phyloP scores from a whole-genome alignment of 2,329 filamentous ascomycete genomes.

The Cordyceps fumosorosea region DNA sequence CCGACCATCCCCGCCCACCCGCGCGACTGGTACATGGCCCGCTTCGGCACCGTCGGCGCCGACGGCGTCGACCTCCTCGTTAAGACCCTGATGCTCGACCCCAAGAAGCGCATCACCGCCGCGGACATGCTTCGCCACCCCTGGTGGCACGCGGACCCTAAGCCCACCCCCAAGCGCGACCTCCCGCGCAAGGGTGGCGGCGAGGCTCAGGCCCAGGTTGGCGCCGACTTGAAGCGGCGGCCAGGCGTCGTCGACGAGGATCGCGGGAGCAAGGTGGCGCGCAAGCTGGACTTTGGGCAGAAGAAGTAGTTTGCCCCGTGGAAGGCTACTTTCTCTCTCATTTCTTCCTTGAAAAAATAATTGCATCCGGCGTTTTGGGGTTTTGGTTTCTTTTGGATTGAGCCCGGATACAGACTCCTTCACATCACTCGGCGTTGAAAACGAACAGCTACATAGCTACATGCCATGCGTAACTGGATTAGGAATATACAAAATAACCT shows the following conservation, averaged over 20 bases:
- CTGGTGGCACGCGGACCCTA: constrained; percentile 81
- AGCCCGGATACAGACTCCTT: no score
- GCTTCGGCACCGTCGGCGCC: constrained; percentile 73
- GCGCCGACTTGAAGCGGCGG: constrained; percentile 71
- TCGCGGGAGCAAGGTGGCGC: constrained; percentile 68
- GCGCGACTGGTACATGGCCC: constrained; percentile 64
- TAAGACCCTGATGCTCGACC: constrained; percentile 78
- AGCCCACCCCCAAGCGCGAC: constrained; percentile 74
- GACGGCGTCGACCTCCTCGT: constrained; percentile 85
- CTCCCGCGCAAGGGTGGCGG: constrained; percentile 72
- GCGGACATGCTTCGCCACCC: constrained; percentile 70
- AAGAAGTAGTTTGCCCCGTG: background rate
- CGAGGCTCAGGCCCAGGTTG: constrained; percentile 69
- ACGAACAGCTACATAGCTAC: background rate
- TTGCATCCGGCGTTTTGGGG: background rate
- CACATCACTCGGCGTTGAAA: no score
- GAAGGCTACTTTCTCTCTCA: background rate
- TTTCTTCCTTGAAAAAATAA: background rate
- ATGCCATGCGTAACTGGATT: no score
- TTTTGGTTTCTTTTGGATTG: no score
- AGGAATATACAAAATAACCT: background rate
- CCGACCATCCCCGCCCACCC: constrained; percentile 49
- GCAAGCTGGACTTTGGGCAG: constrained; percentile 71
- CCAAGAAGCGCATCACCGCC: constrained; percentile 74
- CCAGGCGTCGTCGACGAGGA: constrained; percentile 61